These are phyloP conservation scores for Apiospora malaysiana DNA, from an alignment of 2,329 filamentous ascomycete genomes.

Conservation along the genomic window DNA sequence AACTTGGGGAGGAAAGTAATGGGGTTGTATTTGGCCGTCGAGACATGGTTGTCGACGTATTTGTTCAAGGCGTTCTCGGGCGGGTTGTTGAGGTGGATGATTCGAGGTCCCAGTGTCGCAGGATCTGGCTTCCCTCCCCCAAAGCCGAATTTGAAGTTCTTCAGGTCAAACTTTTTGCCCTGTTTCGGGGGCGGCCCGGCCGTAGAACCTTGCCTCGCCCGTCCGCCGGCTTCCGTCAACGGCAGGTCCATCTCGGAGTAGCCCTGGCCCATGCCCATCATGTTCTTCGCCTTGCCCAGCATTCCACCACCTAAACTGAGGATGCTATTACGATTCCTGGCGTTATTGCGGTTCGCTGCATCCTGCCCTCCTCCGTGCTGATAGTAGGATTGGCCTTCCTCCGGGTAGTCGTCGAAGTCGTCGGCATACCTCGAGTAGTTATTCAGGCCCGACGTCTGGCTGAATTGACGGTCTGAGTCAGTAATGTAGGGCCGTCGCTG, in stretches of 20 bases:
- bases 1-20: conserved; percentile 96
- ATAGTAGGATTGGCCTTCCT: conserved; percentile 82
- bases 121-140: conserved; percentile 85
- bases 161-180: conserved; percentile 67
- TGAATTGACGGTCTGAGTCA: conserved; percentile 55
- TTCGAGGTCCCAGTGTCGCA: conserved; percentile 85
- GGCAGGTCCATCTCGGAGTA: conserved; percentile 99
- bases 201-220: conserved; percentile 43
- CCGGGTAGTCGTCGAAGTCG: conserved; percentile 81
- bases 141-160: conserved; percentile 92
- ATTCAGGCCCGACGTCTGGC: conserved; percentile 80
- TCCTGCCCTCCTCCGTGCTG: conserved; percentile 71
- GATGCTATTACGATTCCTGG: conserved; percentile 86
- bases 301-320: conserved; percentile 85
- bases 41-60: conserved; percentile 96
- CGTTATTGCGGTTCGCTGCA: conserved; percentile 54
- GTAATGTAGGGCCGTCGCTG: conserved; percentile 50
- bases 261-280: conserved; percentile 79
- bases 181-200: conserved; percentile 47
- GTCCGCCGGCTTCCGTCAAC: conserved; percentile 72
- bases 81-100: conserved; percentile 96
- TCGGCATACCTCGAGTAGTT: conserved; percentile 93
- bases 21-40: conserved; percentile 96
- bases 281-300: conserved; percentile 86
- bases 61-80: conserved; percentile 89